These are phyloP conservation scores for Ophiobolus disseminans DNA, from an alignment of 2,329 filamentous ascomycete genomes.

Conservation along the genomic window DNA sequence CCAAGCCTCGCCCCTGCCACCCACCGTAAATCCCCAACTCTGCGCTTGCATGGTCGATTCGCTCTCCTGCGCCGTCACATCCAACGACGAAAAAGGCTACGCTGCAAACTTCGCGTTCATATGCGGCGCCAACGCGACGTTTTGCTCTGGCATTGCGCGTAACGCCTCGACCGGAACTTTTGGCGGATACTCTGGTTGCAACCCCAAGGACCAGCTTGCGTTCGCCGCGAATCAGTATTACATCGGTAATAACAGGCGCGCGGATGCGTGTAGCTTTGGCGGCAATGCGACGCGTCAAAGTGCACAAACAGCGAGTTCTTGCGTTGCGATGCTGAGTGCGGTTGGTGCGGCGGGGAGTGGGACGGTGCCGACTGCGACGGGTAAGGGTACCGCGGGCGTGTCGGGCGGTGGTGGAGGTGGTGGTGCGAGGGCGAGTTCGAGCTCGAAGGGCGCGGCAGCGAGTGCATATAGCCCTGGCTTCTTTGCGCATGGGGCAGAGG, in stretches of 20 bases:
- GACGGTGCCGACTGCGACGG: conserved; percentile 52
- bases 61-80: conserved; percentile 72
- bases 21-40: conserved; percentile 76
- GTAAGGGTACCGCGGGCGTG: conserved; percentile 27
- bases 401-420: conserved; percentile 5
- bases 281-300: conserved; percentile 67
- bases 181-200: conserved; percentile 79
- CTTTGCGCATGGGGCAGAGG: conserved; percentile 32
- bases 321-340: conserved; percentile 64
- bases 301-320: conserved; percentile 57
- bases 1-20: conserved; percentile 73
- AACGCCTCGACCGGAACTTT: conserved; percentile 74
- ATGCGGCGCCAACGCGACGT: conserved; percentile 63
- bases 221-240: conserved; percentile 76
- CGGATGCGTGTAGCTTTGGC: conserved; percentile 72
- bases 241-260: conserved; percentile 57
- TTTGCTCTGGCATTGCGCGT: conserved; percentile 71
- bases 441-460: conserved; percentile 30
- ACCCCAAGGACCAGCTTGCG: conserved; percentile 71
- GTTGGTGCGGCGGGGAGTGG: conserved; percentile 68
- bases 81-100: conserved; percentile 65
- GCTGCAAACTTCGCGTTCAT: conserved; percentile 75
- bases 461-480: conserved; percentile 27
- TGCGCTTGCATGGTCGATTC: conserved; percentile 85
- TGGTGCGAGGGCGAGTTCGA: conserved; percentile 21